A percentile compares a stretch with the other conserved stretches of the same genome.
phyloP scores from a whole-genome alignment of 805 yeast species.

The Metschnikowia gelsemii region DNA sequence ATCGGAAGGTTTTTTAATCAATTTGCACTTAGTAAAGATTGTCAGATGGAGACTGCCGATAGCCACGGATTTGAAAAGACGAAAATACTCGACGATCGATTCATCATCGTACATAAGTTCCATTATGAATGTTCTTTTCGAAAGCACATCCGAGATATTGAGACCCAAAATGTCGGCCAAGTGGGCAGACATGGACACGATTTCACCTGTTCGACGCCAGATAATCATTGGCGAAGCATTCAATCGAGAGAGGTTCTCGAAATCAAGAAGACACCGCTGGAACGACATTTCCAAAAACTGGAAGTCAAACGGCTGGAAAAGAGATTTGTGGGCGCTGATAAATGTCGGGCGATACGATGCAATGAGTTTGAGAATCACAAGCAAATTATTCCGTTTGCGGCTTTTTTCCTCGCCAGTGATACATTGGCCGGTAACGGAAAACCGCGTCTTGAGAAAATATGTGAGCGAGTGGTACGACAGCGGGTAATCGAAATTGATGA shows the following conservation, averaged over 20 bases:
- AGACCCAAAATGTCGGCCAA: slow-evolving; percentile 69
- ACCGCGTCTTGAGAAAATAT: slow-evolving; percentile 51
- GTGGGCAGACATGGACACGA: slow-evolving; percentile 75
- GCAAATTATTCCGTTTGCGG: slow-evolving; percentile 32
- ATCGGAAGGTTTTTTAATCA: slow-evolving; percentile 32
- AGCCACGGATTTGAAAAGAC: slow-evolving; percentile 67
- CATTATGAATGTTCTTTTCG: slow-evolving; percentile 64
- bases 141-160: slow-evolving; percentile 53
- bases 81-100: slow-evolving; percentile 69
- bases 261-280: slow-evolving; percentile 45
- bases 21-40: slow-evolving; percentile 50
- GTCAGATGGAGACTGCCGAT: slow-evolving; percentile 62
- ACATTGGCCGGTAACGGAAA: slow-evolving; percentile 48
- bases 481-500: slow-evolving; percentile 59
- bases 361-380: slow-evolving; percentile 53
- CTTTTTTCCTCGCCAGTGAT: slow-evolving; percentile 30
- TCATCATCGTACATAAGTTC: slow-evolving; percentile 78
- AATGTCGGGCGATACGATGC: slow-evolving; percentile 74
- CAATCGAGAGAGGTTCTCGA: slow-evolving; percentile 44
- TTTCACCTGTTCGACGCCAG: slow-evolving; percentile 86
- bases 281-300: slow-evolving; percentile 50
- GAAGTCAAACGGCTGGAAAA: slow-evolving; percentile 65
- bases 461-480: slow-evolving; percentile 61
- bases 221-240: slow-evolving; percentile 78
- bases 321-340: slow-evolving; percentile 69